Percentiles rank a stretch among this genome's conserved stretches.
These are phyloP conservation scores for Solidago caesia DNA, from an alignment of 129 eudicot genomes.

Conservation along the genomic window DNA sequence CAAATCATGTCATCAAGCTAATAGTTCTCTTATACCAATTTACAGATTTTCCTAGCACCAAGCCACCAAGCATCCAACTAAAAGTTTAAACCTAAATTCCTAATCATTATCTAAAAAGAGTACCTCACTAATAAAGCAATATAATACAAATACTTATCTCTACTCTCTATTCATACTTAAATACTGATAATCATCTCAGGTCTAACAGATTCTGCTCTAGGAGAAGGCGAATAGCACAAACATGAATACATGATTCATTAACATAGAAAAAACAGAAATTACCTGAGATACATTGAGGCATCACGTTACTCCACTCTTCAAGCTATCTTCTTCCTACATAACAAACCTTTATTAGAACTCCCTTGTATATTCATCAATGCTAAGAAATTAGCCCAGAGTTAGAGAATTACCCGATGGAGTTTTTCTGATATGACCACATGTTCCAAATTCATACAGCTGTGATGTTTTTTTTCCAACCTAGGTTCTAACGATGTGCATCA, in stretches of 20 bases:
- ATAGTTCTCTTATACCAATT: too few species aligned
- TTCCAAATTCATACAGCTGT: slow-evolving; percentile 4
- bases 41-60: too few species aligned
- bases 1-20: too few species aligned
- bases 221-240: background rate
- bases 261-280: background rate
- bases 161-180: background rate
- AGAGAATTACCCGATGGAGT: slow-evolving; percentile 21
- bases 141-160: background rate
- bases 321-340: slow-evolving; percentile 24
- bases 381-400: background rate
- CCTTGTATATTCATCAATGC: background rate
- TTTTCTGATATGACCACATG: slow-evolving; percentile 15
- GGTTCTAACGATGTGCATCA: background rate
- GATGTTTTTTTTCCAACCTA: slow-evolving; percentile 4
- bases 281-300: slow-evolving; percentile 25
- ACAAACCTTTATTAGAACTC: slow-evolving; percentile 16
- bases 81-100: too few species aligned
- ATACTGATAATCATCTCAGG: background rate
- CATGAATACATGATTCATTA: background rate
- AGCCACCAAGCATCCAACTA: too few species aligned
- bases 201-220: background rate
- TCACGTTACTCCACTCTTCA: slow-evolving; percentile 10
- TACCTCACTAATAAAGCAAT: background rate
- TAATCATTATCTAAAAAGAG: too few species aligned